phyloP scores from a whole-genome alignment of 1,139 yeast genomes.

The Oligophagozyma castellii region DNA sequence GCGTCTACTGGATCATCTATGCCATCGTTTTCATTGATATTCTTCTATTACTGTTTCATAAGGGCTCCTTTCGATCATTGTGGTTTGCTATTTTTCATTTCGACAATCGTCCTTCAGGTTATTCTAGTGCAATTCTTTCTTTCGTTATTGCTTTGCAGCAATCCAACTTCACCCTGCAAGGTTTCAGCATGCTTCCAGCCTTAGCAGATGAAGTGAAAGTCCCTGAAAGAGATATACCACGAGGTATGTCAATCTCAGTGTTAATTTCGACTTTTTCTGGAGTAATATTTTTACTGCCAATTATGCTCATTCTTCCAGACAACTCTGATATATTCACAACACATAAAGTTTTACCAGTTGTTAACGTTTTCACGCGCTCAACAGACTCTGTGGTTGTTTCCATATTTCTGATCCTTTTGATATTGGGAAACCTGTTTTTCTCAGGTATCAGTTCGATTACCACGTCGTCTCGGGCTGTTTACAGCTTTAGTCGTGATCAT shows the following conservation, averaged over 20 bases:
- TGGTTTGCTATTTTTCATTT: slow-evolving; percentile 51
- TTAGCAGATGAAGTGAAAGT: slow-evolving; percentile 70
- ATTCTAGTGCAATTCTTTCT: slow-evolving; percentile 48
- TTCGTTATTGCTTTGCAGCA: slow-evolving; percentile 66
- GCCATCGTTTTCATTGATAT: slow-evolving; percentile 60
- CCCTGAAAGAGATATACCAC: slow-evolving; percentile 68
- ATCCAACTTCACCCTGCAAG: slow-evolving; percentile 66
- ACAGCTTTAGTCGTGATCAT: slow-evolving; percentile 80
- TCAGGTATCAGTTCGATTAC: slow-evolving; percentile 74
- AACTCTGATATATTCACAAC: slow-evolving; percentile 40
- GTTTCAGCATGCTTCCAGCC: slow-evolving; percentile 71
- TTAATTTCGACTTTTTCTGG: slow-evolving; percentile 55
- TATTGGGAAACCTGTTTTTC: slow-evolving; percentile 59
- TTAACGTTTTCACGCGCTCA: slow-evolving; percentile 48
- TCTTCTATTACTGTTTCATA: slow-evolving; percentile 40
- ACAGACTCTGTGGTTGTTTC: slow-evolving; percentile 58
- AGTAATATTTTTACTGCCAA: slow-evolving; percentile 54
- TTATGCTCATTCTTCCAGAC: slow-evolving; percentile 60
- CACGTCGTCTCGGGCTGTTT: slow-evolving; percentile 77
- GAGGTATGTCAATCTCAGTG: slow-evolving; percentile 57
- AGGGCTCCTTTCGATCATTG: slow-evolving; percentile 46
- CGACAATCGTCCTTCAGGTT: slow-evolving; percentile 59
- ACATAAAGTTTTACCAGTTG: slow-evolving; percentile 48
- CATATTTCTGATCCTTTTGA: slow-evolving; percentile 48
- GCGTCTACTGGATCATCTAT: slow-evolving; percentile 61